These are phyloP conservation scores for Arthrobotrys pseudoclavata DNA, from an alignment of 2,329 filamentous ascomycete genomes.

Conservation along the genomic window DNA sequence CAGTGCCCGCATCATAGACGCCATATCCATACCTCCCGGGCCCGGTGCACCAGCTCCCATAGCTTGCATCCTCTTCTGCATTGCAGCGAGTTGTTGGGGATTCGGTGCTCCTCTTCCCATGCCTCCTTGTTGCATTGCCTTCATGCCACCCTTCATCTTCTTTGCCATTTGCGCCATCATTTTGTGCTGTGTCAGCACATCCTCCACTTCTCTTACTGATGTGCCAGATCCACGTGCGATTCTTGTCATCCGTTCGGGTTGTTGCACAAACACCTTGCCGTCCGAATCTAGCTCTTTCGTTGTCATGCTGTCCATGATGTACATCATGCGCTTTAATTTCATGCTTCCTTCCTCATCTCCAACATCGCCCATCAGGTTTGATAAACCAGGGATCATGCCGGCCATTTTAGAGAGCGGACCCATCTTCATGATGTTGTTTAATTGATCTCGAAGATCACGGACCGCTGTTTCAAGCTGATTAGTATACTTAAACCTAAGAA, in stretches of 20 bases:
- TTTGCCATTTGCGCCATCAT: constrained; percentile 99
- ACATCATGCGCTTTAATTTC: constrained; percentile 98
- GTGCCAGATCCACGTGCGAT: constrained; percentile 92
- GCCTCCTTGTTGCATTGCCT: constrained; percentile 95
- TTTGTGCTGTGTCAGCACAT: constrained; percentile 94
- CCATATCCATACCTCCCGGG: constrained; percentile 77
- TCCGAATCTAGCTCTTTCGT: constrained; percentile 94
- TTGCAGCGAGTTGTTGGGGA: constrained; percentile 93
- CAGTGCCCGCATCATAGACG: constrained; percentile 91
- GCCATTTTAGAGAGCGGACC: constrained; percentile 97
- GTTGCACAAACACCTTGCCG: constrained; percentile 91
- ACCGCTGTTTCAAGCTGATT: constrained; percentile 71
- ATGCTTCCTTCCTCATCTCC: constrained; percentile 95
- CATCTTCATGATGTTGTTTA: constrained; percentile 99
- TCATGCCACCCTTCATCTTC: constrained; percentile 98
- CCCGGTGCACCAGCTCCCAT: constrained; percentile 82
- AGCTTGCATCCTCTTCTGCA: constrained; percentile 94
- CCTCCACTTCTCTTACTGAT: constrained; percentile 91
- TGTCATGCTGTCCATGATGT: constrained; percentile 99
- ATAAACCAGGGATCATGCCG: constrained; percentile 97
- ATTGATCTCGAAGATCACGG: constrained; percentile 91
- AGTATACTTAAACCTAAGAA: not conserved
- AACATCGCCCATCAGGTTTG: constrained; percentile 93
- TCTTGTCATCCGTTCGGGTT: constrained; percentile 91
- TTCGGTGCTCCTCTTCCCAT: constrained; percentile 91